Evolutionary conservation across 140 eudicot species (phyloP), one percentile per base, ranked within the genome.

Genomic region (Flaveria floridana): DNA sequence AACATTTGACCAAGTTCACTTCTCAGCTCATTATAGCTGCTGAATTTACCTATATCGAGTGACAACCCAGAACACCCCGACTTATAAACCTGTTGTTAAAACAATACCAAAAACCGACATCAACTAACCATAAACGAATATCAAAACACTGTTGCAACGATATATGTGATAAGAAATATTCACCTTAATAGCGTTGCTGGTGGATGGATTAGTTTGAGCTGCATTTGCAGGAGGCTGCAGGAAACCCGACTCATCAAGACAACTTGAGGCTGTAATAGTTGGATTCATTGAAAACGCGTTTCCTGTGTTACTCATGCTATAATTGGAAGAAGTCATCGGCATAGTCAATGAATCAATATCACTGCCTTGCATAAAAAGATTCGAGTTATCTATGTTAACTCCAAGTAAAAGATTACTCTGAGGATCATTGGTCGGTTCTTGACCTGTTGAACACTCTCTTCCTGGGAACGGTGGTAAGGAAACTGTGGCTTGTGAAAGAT

Each of bases 1-100:
- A 95, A 95, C 96, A 91, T 85, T 59, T 83, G 92, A 56, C 91
- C 99, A 66, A 95, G 89, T 84, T 85, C 95, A 80, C 89, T 80
- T 19, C 97, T 88, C 81, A 95, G 86, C 90, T 91, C 99, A 53
- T 87, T 81, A 65, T 95, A 95, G 82, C 97, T 89, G 91, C 95
- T 91, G 70, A 91, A 89, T 73, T 92, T 89, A 70, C 83, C 92
- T 71, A 95, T 95, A 77, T 95, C 99, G 6, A 95, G 86, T 67
- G 96, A 87, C 73, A 96, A 81, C 74, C 91, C 97, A 12, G 82
- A 89, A 76, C 92, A 85, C 72, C 97, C 99, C 12, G 88, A 84
- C 75, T 91, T 91, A 74, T 87, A 85, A 78, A 95, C 99, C 99
- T 95, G 88, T 65, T 53, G 88, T 65, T 53, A 64, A 56, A 2